phyloP scores from a whole-genome alignment of 352 stramenopile genomes.

The Phytophthora nicotianae region DNA sequence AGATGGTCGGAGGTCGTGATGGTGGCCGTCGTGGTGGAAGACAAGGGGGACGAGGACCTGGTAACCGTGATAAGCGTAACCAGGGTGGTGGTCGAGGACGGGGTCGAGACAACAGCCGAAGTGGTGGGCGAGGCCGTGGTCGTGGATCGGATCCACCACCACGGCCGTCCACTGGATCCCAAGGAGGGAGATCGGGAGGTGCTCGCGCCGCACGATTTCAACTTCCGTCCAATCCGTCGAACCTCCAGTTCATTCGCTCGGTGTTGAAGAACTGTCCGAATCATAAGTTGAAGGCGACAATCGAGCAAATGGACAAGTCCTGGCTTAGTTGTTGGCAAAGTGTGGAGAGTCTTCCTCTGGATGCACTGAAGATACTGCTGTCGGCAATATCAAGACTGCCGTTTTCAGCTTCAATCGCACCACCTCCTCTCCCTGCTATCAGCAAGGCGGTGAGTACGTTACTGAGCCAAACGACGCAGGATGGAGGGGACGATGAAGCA shows the following conservation, averaged over 20 bases:
- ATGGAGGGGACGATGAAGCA: constrained; percentile 12
- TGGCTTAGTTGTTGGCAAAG: constrained; percentile 62
- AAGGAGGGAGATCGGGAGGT: constrained; percentile 1
- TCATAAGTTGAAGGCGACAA: constrained; percentile 41
- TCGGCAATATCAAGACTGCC: constrained; percentile 54
- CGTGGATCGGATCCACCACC: no score
- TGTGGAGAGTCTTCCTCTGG: constrained; percentile 36
- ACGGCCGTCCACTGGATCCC: no score
- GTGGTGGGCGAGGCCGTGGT: constrained; percentile 5
- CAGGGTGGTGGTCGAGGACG: constrained; percentile 12
- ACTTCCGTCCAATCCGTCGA: constrained; percentile 34
- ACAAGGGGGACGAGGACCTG: constrained; percentile 15
- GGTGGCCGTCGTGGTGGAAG: constrained; percentile 8
- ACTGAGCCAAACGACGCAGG: constrained; percentile 18
- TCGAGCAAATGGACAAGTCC: constrained; percentile 37
- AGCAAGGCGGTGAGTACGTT: constrained; percentile 35
- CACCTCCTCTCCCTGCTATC: constrained; percentile 45
- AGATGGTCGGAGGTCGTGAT: constrained; percentile 24
- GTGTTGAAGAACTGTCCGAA: constrained; percentile 49
- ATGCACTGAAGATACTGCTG: constrained; percentile 48
- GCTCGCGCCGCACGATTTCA: neutral
- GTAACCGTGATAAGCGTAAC: neutral
- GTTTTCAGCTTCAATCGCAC: constrained; percentile 37
- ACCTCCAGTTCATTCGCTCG: constrained; percentile 49
- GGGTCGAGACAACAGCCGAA: neutral